Base-by-base conservation (phyloP, 768 basidiomycete genomes). In the Phanerochaete sordida region DNA sequence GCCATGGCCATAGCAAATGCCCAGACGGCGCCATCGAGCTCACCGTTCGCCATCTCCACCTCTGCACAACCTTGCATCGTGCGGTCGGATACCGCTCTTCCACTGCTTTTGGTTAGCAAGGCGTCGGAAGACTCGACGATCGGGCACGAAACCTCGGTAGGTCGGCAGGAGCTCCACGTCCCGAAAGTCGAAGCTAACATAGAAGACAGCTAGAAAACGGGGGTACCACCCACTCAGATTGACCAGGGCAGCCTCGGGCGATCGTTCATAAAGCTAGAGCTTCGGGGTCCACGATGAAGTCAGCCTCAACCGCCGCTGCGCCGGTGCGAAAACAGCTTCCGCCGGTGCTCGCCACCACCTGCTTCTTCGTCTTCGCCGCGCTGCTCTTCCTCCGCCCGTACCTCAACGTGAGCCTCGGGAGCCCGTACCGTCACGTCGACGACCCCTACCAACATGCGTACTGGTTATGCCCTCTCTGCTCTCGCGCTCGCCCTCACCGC, bases 391-490 rank as follows among this genome's bases (percentile, higher is more conserved):
- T 65, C 28, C 65, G 62, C 55, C 66, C 64, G 45, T 30, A 60
- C 44, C 57, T 69, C 50, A 58, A 50, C 46, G 60, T 28, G 24
- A 54, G 59, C 57, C 27, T 48, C 45, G 26, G 52, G 65, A 30
- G 27, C 49, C 68, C 69, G 57, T 68, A 59, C 61, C 56, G 47
- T 15, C 47, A 51, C 30, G 56, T 68, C 23, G 58, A 50, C 30
- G 35, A 64, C 16, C 60, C 68, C 19, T 63, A 64, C 66, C 56
- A 72, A 62, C 55, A 73, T 74, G 72, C 72, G 71, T 71, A 70
- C 71, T 66, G 66, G 69, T 57, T 59, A 64, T 66, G 68, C 69
- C 60, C 56, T 59, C 56, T 59, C 61, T 61, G 31, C 62, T 5
- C 28, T 67, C 50, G 60, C 51, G 51, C 61, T 66, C 46, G 63